Base-by-base conservation (phyloP, 2,329 filamentous ascomycete genomes). In the Ilyonectria mors-panacis region DNA sequence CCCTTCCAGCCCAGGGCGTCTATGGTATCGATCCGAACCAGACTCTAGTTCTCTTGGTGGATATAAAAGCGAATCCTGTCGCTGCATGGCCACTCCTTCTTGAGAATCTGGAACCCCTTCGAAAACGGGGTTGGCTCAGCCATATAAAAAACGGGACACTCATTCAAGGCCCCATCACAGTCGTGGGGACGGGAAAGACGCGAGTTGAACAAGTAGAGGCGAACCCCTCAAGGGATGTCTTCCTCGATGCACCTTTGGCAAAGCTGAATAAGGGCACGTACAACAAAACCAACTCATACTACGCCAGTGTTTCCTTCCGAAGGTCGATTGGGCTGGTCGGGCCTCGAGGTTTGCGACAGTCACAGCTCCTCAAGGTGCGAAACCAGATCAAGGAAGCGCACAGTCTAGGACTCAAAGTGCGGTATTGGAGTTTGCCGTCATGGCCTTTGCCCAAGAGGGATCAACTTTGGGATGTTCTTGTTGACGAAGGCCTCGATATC, bases 241-340 rank as follows among this genome's bases (percentile, higher is more conserved):
- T 92, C 78, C 91, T 89, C 74, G 91, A 93, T 71, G 91, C 91
- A 0, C 90, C 90, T 0, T 82, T 93, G 0, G 78, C 83, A 62
- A 74, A 80, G 75, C 75, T 85, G 4, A 67, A 76, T 1, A 65
- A 69, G 9, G 73, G 72, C 12, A 42, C 44, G 0, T 91, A 86
- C 79, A 83, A 84, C 73, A 64, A 73, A 1, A 79, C 81, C 19
- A 93, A 92, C 77, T 91, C 89, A 4, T 91, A 89, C 79, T 93
- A 93, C 77, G 89, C 91, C 19, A 91, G 87, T 54, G 84, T 86
- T 3, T 85, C 87, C 17, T 91, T 93, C 74, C 79, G 78, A 19
- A 74, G 78, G 4, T 77, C 85, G 1, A 82, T 93, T 15, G 91
- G 89, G 2, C 51, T 85, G 78, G 82, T 83, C 77, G 74, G 85